Evolutionary conservation across 1,284 basidiomycete genomes (phyloP), one percentile per base, ranked within the genome.

Genomic region (Sphagnurus paluster): DNA sequence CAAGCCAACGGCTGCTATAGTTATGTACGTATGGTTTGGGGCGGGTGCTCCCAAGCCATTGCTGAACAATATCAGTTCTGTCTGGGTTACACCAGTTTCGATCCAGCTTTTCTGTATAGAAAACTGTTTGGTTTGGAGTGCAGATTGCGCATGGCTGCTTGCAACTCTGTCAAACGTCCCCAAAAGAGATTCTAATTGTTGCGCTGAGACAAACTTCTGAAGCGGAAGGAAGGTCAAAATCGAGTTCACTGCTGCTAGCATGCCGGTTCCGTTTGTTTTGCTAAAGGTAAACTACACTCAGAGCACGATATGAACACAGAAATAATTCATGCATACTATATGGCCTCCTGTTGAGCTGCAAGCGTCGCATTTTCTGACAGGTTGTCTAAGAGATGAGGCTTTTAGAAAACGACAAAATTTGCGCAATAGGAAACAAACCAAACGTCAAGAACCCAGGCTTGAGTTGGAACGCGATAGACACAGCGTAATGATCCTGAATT

Each of bases 321-420:
- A 17, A 19, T n/a, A 13, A 44, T 21, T 25, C 20, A 44, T n/a
- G n/a, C n/a, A n/a, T n/a, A n/a, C 42, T 44, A 44, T 36, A 23
- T 9, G 9, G 14, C 16, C 7, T 7, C 14, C 38, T 44, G 42
- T 20, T 44, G 34, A 4, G 42, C 34, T 9, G 21, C 35, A 20
- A 37, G 38, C 7, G 42, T 38, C 5, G 42, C 42, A 21, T 44
- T 44, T 13, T 44, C 38, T 16, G 21, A 23, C 9, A 44, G 25
- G 11, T 26, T 10, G 19, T 44, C 42, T 44, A 34, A 8, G 33
- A 17, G 4, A 14, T 20, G 6, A 14, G 13, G 13, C 32, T 34
- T n/a, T n/a, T n/a, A n/a, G 13, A 34, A 34, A 6, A 7, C 34
- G 21, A 36, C 21, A 14, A 19, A 4, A 7, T 17, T 8, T 6